phyloP scores from a whole-genome alignment of 2,329 filamentous ascomycete species.

The Pseudodiploospora longispora region DNA sequence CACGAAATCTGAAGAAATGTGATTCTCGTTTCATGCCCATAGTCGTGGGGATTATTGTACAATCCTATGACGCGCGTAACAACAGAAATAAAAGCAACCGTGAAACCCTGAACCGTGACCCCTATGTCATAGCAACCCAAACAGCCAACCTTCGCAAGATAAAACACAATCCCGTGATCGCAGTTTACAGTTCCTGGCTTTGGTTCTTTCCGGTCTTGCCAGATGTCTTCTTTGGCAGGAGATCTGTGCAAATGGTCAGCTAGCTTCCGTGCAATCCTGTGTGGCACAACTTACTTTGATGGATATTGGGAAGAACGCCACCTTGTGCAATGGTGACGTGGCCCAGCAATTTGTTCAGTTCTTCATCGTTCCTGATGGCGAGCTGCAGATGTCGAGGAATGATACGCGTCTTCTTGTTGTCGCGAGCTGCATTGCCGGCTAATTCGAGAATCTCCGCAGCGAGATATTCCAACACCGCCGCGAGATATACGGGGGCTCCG shows the following conservation, averaged over 20 bases:
- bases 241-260: slow-evolving; percentile 55
- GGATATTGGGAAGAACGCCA: slow-evolving; percentile 94
- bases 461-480: slow-evolving; percentile 95
- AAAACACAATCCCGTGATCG: slow-evolving; percentile 39
- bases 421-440: slow-evolving; percentile 95
- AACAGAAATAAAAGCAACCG: slow-evolving; percentile 39
- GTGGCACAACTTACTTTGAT: slow-evolving; percentile 67
- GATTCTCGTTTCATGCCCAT: slow-evolving; percentile 45
- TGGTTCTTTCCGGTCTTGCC: slow-evolving; percentile 85
- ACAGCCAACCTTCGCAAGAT: slow-evolving; percentile 49
- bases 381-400: slow-evolving; percentile 98
- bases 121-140: slow-evolving; percentile 76
- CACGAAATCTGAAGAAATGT: slow-evolving; percentile 12
- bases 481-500: slow-evolving; percentile 93
- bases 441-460: slow-evolving; percentile 98
- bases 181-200: slow-evolving; percentile 85
- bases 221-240: slow-evolving; percentile 96
- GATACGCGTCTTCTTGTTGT: slow-evolving; percentile 99
- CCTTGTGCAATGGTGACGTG: slow-evolving; percentile 96
- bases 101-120: slow-evolving; percentile 71
- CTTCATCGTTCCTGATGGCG: slow-evolving; percentile 98
- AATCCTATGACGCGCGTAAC: slow-evolving; percentile 47
- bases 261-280: slow-evolving; percentile 4
- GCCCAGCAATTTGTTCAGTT: slow-evolving; percentile 96
- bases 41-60: slow-evolving; percentile 67